Conservation (phyloP, 2,329 filamentous ascomycete species). For the Knoxdaviesia proteae region DNA sequence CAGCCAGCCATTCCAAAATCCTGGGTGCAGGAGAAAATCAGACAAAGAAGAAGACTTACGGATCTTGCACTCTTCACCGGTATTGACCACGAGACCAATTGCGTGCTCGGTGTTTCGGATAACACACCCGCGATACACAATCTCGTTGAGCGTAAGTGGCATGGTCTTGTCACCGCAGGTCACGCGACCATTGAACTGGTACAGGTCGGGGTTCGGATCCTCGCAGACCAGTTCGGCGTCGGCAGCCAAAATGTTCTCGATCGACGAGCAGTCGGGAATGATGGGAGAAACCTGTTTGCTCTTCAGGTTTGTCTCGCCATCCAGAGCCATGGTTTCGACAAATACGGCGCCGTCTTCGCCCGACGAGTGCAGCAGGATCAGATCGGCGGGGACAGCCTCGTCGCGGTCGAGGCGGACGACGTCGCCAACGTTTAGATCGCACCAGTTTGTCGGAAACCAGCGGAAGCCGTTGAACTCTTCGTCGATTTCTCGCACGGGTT, state of each 20-base stretch:
- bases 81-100: conserved; percentile 68
- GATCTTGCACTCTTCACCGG: conserved; percentile 78
- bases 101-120: conserved; percentile 59
- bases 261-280: conserved; percentile 33
- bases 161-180: conserved; percentile 32
- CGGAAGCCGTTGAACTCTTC: conserved; percentile 35
- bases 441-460: conserved; percentile 31
- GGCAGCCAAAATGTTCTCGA: conserved; percentile 30
- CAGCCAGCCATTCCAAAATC: too few relatives aligned
- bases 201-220: conserved; percentile 58
- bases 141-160: conserved; percentile 61
- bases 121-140: conserved; percentile 71
- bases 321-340: conserved; percentile 66
- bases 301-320: conserved; percentile 68
- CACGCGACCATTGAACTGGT: conserved; percentile 54
- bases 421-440: conserved; percentile 27
- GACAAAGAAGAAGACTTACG: conserved; percentile 16
- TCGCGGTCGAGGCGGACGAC: conserved; percentile 37
- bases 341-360: conserved; percentile 66
- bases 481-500: conserved; percentile 15
- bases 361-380: conserved; percentile 56
- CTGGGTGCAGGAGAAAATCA: too few relatives aligned
- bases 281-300: conserved; percentile 47
- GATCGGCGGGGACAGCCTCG: conserved; percentile 64
- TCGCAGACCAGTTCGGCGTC: conserved; percentile 48